Percentiles rank a stretch among this genome's conserved stretches.
Conservation (phyloP, 352 stramenopile genomes). For the Phytophthora multivora region DNA sequence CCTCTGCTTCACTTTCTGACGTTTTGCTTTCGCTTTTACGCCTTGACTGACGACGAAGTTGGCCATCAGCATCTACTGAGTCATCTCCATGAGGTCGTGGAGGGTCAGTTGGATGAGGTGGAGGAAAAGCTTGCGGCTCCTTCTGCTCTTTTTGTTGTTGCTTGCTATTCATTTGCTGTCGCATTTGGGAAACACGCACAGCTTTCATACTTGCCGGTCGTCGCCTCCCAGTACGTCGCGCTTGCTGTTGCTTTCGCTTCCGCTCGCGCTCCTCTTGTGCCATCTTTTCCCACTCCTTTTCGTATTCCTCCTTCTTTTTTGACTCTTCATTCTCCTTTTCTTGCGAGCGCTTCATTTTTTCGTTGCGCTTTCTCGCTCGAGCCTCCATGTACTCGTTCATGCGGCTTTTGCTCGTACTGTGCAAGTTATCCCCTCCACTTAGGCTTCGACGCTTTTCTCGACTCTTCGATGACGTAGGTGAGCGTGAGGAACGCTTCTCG, state of each 20-base stretch:
- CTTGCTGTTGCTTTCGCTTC: constrained; percentile 80
- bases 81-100: constrained; percentile 38
- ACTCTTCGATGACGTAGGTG: constrained; percentile 40
- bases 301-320: constrained; percentile 85
- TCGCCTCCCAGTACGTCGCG: constrained; percentile 63
- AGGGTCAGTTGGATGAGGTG: constrained; percentile 26
- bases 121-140: constrained; percentile 12
- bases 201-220: constrained; percentile 84
- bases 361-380: constrained; percentile 73
- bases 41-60: constrained; percentile 32
- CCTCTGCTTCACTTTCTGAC: constrained; percentile 64
- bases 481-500: constrained; percentile 33
- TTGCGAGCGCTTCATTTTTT: constrained; percentile 80
- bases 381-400: constrained; percentile 92
- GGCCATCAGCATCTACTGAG: constrained; percentile 29
- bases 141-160: constrained; percentile 56
- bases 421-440: constrained; percentile 33
- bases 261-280: constrained; percentile 85
- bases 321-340: constrained; percentile 74
- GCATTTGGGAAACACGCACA: constrained; percentile 84
- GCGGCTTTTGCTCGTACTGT: constrained; percentile 62
- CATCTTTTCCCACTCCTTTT: constrained; percentile 90
- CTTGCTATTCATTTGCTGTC: constrained; percentile 82
- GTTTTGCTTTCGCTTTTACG: constrained; percentile 57
- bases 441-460: constrained; percentile 52